Evolutionary conservation across 1,284 basidiomycete genomes (phyloP), one percentile per base, ranked within the genome.

Genomic region (Rhodotorula sp.): DNA sequence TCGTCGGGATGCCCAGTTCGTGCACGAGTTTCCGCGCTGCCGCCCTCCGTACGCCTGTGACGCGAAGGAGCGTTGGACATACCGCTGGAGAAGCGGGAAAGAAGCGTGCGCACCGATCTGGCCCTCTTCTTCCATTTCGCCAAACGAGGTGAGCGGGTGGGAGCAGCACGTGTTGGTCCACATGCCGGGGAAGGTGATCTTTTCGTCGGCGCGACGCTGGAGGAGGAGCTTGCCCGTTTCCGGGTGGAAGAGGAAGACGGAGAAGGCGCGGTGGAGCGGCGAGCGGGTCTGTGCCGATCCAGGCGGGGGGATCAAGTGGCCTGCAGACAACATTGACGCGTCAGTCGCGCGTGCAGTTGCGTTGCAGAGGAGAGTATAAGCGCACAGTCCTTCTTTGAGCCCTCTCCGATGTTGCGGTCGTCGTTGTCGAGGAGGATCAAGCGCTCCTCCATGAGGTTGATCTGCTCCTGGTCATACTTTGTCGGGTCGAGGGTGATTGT

Each of bases 111-210:
- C 41, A 79, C 94, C 94, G 48, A 89, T 87, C 82, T 97, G 92
- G 50, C 89, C 86, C 79, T 86, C 81, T 59, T 80, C 80, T 50
- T 82, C 81, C 69, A 95, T 91, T 83, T 99, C 97, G 76, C 91
- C 89, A 74, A 82, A 82, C 77, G 85, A 84, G 56, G 83, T 83
- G 66, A 99, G 85, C 27, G 97, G 97, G 80, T 99, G 97, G 44
- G 93, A 97, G 84, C 97, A 99, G 82, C 97, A 99, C 7, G 97
- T 99, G 83, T 99, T 99, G 54, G 97, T 99, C 97, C 97, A 99
- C 93, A 98, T 95, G 81, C 92, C 88, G 3, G 97, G 97, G 85
- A 99, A 99, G 4, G 97, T 99, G 81, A 99, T 99, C 86, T 99
- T 99, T 85, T 98, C 95, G 37, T 88, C 86, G 19, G 97, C 97